Base-by-base conservation (phyloP, 2,329 filamentous ascomycete species). In the Fusarium secorum region DNA sequence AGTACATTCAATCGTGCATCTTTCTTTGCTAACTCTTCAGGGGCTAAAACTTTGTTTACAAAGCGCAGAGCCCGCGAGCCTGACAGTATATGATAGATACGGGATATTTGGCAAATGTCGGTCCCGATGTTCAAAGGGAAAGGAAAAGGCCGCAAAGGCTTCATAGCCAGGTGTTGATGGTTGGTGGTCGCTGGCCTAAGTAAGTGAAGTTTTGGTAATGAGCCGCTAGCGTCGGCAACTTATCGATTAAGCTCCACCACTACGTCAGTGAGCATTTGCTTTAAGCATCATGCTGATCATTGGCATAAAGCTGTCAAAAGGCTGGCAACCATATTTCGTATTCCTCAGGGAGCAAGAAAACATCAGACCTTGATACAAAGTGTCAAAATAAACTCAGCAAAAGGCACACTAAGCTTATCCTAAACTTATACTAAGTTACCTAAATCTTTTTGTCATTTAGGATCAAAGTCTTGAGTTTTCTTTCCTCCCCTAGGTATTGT, bases 61-160 rank as follows among this genome's bases (percentile, higher is more conserved):
- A 89, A 88, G 33, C 82, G 82, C 9, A 68, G 57, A 3, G 81
- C 83, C 41, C 78, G 77, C 13, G 81, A 78, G 30, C 82, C 78
- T 22, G 77, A 79, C 56, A 95, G 79, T 55, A 94, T 83, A 24
- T 80, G 78, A 66, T 84, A 81, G 64, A 97, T 89, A 60, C 94
- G 89, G 1, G 85, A 80, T 62, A 94, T 86, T 62, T 86, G 85
- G 79, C 93, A 94, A 61, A 97, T 91, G 78, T 97, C 94, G 51
- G 89, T 95, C 63, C 94, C 94, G 56, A 97, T 83, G 52, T 86
- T 85, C 18, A 95, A 77, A 2, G 89, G 84, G n/a, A 89, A 84
- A 2, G 91, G 90, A 74, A 95, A 93, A 6, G 78, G 78, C 22
- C 76, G 75, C 46, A 82, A 59, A 28, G 77, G 76, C 68, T 75